phyloP scores from a whole-genome alignment of 306 rosid species.

The Bauhinia variegata region DNA sequence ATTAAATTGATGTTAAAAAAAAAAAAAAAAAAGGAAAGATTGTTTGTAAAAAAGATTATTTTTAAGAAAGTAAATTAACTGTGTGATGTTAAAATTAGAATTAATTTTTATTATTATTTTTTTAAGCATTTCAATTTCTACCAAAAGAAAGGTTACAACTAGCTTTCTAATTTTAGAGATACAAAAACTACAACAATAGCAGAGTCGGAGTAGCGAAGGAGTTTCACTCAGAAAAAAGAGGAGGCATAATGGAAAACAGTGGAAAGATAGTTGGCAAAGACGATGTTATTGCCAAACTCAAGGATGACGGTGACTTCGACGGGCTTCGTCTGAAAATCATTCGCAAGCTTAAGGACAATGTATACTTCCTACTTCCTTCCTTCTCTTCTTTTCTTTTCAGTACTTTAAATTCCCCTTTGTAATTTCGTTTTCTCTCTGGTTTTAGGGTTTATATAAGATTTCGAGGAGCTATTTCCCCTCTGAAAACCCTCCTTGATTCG shows the following conservation, averaged over 20 bases:
- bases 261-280: constrained; percentile 52
- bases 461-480: background rate
- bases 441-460: constrained; percentile 28
- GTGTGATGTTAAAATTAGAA: no score
- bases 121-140: no score
- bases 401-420: background rate
- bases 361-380: constrained; percentile 25
- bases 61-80: no score
- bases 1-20: no score
- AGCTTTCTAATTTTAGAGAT: no score
- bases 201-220: no score
- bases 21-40: no score
- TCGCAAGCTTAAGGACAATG: constrained; percentile 81
- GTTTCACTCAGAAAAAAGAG: background rate
- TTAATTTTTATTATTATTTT: no score
- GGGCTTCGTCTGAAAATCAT: constrained; percentile 79
- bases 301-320: constrained; percentile 96
- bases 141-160: no score
- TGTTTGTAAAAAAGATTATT: no score
- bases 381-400: background rate
- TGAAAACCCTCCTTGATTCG: no score
- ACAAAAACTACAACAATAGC: no score
- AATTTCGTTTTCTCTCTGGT: background rate
- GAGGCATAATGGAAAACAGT: constrained; percentile 33
- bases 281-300: constrained; percentile 77